Percentiles rank a stretch among this genome's conserved stretches.
Conservation (phyloP, 192 early-diverging fungal species). For the Gonapodya sp. region DNA sequence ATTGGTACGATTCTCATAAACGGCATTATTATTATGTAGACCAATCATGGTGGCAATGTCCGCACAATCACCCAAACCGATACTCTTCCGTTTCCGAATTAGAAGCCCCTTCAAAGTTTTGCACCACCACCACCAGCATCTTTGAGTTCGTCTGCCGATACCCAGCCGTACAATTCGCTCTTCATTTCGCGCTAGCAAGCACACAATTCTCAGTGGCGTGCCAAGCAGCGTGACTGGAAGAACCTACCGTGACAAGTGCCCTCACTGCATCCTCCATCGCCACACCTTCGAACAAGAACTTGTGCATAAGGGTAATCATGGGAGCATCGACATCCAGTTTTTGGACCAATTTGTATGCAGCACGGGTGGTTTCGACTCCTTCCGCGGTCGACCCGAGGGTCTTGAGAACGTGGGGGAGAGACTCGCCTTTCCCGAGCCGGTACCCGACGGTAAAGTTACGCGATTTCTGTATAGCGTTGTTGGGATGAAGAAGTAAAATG, state of each 20-base stretch:
- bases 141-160: neutral
- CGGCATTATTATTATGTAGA: neutral
- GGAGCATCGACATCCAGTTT: constrained; percentile 28
- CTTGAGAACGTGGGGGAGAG: constrained; percentile 27
- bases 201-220: neutral
- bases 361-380: constrained; percentile 36
- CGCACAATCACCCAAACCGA: too few relatives aligned
- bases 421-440: constrained; percentile 36
- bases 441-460: constrained; percentile 42
- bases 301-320: constrained; percentile 4
- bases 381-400: constrained; percentile 39
- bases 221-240: neutral
- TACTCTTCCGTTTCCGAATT: neutral
- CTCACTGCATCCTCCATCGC: neutral
- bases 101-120: neutral
- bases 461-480: constrained; percentile 27
- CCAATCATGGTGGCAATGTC: neutral
- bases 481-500: neutral
- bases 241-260: neutral
- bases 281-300: constrained; percentile 1
- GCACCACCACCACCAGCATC: neutral
- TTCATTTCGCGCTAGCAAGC: neutral
- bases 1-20: too few relatives aligned
- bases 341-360: constrained; percentile 30
- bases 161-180: neutral